Evolutionary conservation across 805 yeast genomes (phyloP).

Genomic region (Blastobotrys chiropterorum): DNA sequence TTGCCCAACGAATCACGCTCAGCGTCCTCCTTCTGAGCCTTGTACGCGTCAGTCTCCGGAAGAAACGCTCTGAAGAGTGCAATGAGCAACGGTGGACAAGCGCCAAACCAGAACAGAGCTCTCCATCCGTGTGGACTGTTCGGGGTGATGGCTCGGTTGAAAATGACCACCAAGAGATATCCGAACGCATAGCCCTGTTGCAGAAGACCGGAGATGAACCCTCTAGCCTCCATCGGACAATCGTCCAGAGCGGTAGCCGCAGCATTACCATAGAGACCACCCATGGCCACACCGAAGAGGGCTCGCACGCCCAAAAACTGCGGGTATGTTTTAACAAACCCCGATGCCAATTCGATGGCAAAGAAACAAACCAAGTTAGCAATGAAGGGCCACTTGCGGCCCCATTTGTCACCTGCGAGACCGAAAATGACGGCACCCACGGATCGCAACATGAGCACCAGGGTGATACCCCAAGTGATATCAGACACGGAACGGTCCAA

Average conservation of each 20-base stretch:
- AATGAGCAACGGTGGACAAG: conserved; percentile 58
- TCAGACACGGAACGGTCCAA: conserved; percentile 41
- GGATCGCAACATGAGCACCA: conserved; percentile 65
- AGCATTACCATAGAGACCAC: conserved; percentile 62
- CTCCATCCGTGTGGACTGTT: conserved; percentile 56
- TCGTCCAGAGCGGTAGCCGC: conserved; percentile 65
- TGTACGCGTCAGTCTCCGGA: conserved; percentile 56
- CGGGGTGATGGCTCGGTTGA: conserved; percentile 51
- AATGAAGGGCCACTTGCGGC: conserved; percentile 64
- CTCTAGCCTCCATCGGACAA: conserved; percentile 53
- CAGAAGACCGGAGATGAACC: conserved; percentile 59
- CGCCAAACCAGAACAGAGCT: conserved; percentile 65
- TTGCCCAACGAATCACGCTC: conserved; percentile 16
- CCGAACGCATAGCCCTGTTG: conserved; percentile 81
- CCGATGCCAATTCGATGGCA: conserved; percentile 57
- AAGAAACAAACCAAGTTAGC: conserved; percentile 46
- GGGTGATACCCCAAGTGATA: conserved; percentile 67
- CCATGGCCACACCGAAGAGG: conserved; percentile 64
- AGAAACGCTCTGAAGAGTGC: conserved; percentile 50
- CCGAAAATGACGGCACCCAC: conserved; percentile 69
- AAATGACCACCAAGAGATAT: conserved; percentile 57
- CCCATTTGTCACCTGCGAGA: conserved; percentile 51
- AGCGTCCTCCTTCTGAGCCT: conserved; percentile 27
- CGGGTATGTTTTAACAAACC: conserved; percentile 51
- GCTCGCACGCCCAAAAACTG: conserved; percentile 61